Evolutionary conservation across 495 filamentous ascomycete genomes (phyloP).

Genomic region (Aspergillus cavernicola): DNA sequence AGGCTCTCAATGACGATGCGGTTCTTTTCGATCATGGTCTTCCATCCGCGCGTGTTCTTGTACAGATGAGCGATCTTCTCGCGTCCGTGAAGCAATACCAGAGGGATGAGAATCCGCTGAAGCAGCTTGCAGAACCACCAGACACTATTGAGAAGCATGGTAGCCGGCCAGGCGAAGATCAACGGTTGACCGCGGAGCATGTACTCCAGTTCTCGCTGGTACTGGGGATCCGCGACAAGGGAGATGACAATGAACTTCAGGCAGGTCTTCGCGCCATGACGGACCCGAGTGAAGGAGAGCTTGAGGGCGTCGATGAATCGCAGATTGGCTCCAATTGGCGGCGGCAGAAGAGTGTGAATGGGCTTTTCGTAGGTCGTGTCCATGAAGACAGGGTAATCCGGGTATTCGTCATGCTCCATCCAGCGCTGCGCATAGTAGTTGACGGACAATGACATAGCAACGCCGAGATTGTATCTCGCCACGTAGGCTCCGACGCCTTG

Average conservation of each 20-base stretch:
- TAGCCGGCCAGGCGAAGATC: constrained; percentile 31
- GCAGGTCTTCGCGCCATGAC: not conserved
- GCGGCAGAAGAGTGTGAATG: constrained; percentile 24
- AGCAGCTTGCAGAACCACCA: constrained; percentile 43
- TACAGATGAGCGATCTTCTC: constrained; percentile 38
- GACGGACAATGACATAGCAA: constrained; percentile 20
- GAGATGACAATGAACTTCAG: constrained; percentile 54
- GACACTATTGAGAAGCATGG: constrained; percentile 39
- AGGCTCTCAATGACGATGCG: constrained; percentile 40
- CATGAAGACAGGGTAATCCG: constrained; percentile 7
- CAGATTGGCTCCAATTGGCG: constrained; percentile 3
- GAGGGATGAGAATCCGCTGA: constrained; percentile 34
- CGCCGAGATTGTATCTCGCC: constrained; percentile 38
- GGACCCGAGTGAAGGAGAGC: constrained; percentile 4
- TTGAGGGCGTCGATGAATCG: constrained; percentile 1
- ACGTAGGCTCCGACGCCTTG: constrained; percentile 28
- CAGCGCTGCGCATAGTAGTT: constrained; percentile 20
- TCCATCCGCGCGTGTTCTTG: constrained; percentile 44
- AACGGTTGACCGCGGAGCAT: constrained; percentile 29
- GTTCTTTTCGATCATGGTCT: constrained; percentile 39
- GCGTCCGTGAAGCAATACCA: constrained; percentile 46
- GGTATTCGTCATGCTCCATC: constrained; percentile 18
- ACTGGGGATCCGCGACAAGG: constrained; percentile 54
- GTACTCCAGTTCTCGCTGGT: constrained; percentile 53
- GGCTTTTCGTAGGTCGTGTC: constrained; percentile 14